These are phyloP conservation scores for Aegilops umbellulata DNA, from an alignment of 176 grass and related monocot genomes.

Conservation along the genomic window DNA sequence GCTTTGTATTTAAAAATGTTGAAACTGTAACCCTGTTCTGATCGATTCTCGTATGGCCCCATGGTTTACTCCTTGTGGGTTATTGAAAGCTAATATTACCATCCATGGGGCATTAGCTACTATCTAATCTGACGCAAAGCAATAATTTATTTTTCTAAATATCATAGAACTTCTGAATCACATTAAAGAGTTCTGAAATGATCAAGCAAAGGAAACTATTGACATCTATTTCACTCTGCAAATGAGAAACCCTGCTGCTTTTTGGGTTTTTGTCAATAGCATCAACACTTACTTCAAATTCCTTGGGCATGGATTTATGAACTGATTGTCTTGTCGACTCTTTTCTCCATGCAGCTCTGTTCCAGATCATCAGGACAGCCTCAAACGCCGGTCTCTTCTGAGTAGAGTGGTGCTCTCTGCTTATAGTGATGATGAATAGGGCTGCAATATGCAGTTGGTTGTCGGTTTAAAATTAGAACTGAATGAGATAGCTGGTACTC, in stretches of 20 bases:
- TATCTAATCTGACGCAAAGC: not conserved
- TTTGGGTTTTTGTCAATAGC: not conserved
- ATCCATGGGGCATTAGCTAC: not conserved
- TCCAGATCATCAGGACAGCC: conserved; percentile 96
- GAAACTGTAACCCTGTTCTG: not conserved
- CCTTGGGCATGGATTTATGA: not conserved
- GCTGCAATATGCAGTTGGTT: conserved; percentile 31
- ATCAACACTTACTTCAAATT: not conserved
- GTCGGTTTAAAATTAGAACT: conserved; percentile 12
- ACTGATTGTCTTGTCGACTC: not conserved
- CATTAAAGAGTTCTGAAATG: not conserved
- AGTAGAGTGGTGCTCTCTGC: not conserved
- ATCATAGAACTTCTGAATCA: not conserved
- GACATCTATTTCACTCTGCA: not conserved
- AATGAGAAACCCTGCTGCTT: conserved; percentile 2
- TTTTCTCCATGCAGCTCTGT: conserved; percentile 68
- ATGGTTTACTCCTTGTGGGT: not conserved
- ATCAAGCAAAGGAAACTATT: not conserved
- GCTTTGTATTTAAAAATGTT: not conserved
- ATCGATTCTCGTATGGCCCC: not conserved
- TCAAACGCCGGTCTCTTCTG: conserved; percentile 47
- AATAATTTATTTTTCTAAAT: not conserved
- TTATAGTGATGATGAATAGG: conserved; percentile 11
- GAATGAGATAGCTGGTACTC: conserved; percentile 23
- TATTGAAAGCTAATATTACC: not conserved